phyloP scores from a whole-genome alignment of 2,329 filamentous ascomycete species.

The Sporothrix protearum region DNA sequence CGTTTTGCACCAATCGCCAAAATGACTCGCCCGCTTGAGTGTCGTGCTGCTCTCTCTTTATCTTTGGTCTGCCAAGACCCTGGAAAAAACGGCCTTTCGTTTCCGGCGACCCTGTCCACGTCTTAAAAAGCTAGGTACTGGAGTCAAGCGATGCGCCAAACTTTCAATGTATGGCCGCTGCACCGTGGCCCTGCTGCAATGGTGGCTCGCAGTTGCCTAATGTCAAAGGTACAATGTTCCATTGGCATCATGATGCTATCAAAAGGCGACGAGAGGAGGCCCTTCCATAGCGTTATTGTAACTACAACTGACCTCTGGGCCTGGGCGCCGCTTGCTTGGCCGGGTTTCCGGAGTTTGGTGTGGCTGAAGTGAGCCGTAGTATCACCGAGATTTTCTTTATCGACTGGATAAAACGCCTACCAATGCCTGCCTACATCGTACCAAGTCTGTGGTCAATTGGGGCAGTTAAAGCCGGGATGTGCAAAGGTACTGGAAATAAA shows the following conservation, averaged over 20 bases:
- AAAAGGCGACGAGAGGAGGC: background rate
- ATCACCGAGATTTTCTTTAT: background rate
- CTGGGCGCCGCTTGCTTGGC: background rate
- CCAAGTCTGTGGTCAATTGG: background rate
- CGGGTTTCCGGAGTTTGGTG: slow-evolving; percentile 5
- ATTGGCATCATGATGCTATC: background rate
- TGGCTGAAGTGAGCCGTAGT: slow-evolving; percentile 17
- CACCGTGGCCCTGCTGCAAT: no score
- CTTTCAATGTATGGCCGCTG: no score
- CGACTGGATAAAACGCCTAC: background rate
- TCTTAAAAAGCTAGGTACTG: no score
- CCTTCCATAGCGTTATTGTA: background rate
- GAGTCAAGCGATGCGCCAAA: no score
- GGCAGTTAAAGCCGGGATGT: background rate
- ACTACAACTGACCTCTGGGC: background rate
- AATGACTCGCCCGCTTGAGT: background rate
- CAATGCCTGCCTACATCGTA: no score
- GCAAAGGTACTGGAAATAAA: background rate
- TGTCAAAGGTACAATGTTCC: no score
- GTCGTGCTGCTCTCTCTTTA: background rate
- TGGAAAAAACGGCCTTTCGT: background rate
- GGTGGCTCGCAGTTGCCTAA: no score
- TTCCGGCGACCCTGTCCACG: background rate
- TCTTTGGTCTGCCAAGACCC: background rate
- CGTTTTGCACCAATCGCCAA: background rate